Evolutionary conservation across 768 basidiomycete species (phyloP).

Genomic region (Artomyces pyxidatus): DNA sequence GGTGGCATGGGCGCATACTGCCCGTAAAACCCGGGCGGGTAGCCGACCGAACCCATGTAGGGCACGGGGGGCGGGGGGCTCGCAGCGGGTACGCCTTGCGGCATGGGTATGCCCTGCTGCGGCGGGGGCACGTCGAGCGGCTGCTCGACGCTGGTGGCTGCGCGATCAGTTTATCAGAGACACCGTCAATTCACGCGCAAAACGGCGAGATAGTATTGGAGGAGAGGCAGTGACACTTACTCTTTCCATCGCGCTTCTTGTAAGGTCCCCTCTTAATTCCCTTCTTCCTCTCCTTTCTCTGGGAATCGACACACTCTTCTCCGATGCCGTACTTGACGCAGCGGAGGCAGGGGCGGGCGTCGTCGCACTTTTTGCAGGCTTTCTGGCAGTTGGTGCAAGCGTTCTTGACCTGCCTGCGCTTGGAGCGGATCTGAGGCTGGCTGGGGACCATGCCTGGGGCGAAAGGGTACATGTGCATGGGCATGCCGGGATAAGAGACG

Average conservation of each 20-base stretch:
- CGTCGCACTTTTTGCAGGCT: constrained; percentile 89
- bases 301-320: constrained; percentile 84
- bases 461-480: constrained; percentile 68
- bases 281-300: constrained; percentile 87
- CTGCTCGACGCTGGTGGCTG: constrained; percentile 45
- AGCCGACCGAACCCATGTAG: constrained; percentile 45
- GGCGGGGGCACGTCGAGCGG: constrained; percentile 35
- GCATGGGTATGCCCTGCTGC: constrained; percentile 24
- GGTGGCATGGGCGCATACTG: constrained; percentile 40
- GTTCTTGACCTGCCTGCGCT: constrained; percentile 86
- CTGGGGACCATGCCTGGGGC: constrained; percentile 37
- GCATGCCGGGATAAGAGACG: constrained; percentile 42
- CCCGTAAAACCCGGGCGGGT: constrained; percentile 46
- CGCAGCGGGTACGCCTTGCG: constrained; percentile 23
- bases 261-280: constrained; percentile 83
- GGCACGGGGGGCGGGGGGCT: constrained; percentile 38
- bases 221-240: constrained; percentile 32
- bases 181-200: constrained; percentile 16
- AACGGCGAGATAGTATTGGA: constrained; percentile 7
- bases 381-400: constrained; percentile 89
- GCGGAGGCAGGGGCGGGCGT: constrained; percentile 85
- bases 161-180: constrained; percentile 32
- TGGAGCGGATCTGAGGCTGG: constrained; percentile 52
- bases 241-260: constrained; percentile 93
- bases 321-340: constrained; percentile 87